A percentile compares a stretch with the other conserved stretches of the same genome.
These are phyloP conservation scores for Kwoniella pini DNA, from an alignment of 768 basidiomycete genomes.

Conservation along the genomic window DNA sequence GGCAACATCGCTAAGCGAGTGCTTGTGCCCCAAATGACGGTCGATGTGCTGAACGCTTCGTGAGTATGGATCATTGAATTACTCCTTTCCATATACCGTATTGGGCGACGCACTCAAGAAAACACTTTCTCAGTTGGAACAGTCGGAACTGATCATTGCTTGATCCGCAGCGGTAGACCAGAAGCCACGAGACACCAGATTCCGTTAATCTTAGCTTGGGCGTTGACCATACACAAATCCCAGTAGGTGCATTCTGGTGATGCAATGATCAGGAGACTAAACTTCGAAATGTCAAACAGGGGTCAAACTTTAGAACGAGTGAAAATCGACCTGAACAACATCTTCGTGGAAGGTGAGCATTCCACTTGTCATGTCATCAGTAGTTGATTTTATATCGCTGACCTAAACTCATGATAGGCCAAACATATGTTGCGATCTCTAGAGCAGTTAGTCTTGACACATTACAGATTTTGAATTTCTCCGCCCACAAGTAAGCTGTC, in stretches of 20 bases:
- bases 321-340: slow-evolving; percentile 81
- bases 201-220: slow-evolving; percentile 80
- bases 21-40: slow-evolving; percentile 32
- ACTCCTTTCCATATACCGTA: too few species aligned
- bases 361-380: too few species aligned
- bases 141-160: neutral
- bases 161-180: slow-evolving; percentile 9
- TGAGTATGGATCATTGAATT: slow-evolving; percentile 5
- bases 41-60: slow-evolving; percentile 42
- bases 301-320: slow-evolving; percentile 72
- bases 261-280: too few species aligned
- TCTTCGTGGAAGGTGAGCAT: slow-evolving; percentile 64
- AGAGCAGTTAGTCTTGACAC: slow-evolving; percentile 50
- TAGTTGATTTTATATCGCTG: too few species aligned
- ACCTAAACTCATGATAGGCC: slow-evolving; percentile 15
- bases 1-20: slow-evolving; percentile 15
- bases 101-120: too few species aligned
- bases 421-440: slow-evolving; percentile 52
- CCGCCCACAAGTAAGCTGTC: slow-evolving; percentile 21
- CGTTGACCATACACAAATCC: slow-evolving; percentile 26
- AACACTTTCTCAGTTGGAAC: too few species aligned
- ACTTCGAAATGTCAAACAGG: too few species aligned
- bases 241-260: slow-evolving; percentile 5
- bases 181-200: slow-evolving; percentile 59
- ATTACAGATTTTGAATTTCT: slow-evolving; percentile 41